Evolutionary conservation across 2,329 filamentous ascomycete genomes (phyloP), one percentile per base, ranked within the genome.

Genomic region (Penicillium griseofulvum): DNA sequence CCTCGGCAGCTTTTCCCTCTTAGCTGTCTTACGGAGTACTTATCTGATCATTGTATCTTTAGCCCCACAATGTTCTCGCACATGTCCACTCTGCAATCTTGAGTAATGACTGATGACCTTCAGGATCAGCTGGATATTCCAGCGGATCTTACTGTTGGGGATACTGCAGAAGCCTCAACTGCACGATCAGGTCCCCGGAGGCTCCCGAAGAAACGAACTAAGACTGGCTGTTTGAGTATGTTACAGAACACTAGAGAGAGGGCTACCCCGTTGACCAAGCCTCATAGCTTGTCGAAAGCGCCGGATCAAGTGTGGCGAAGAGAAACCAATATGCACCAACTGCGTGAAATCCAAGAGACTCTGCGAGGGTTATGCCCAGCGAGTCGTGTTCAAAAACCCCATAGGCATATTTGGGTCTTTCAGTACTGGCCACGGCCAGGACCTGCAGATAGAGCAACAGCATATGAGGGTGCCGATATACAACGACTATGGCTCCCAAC

Each of bases 261-360:
- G 37, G 26, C 57, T 17, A n/a, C 33, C 55, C 16, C 22, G 14
- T 56, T 62, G 49, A 58, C 64, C n/a, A 28, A 33, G 12, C 33
- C 46, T 19, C 12, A 31, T 61, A 92, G 89, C 94, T 55, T 99
- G 94, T 76, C 88, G 94, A 60, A 93, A 90, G 75, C 87, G 94
- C 50, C 89, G 94, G 59, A 97, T 99, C 75, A 99, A 97, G 76
- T 99, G 94, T 73, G 94, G 94, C 59, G 94, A 97, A 72, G 90
- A 91, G 66, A 78, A 77, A 55, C 76, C 76, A 14, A 72, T 71
- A 42, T 78, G 76, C 67, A 74, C 71, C 56, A 77, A 78, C 59
- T 78, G 76, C 61, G 69, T 75, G 60, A 78, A 78, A 57, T 77
- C 76, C 33, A 78, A 75, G 60, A 68, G 76, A 46, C 71, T 75